Evolutionary conservation across 208 protist species (phyloP), one percentile per base, ranked within the genome.

Genomic region (Novymonas esmeraldas): DNA sequence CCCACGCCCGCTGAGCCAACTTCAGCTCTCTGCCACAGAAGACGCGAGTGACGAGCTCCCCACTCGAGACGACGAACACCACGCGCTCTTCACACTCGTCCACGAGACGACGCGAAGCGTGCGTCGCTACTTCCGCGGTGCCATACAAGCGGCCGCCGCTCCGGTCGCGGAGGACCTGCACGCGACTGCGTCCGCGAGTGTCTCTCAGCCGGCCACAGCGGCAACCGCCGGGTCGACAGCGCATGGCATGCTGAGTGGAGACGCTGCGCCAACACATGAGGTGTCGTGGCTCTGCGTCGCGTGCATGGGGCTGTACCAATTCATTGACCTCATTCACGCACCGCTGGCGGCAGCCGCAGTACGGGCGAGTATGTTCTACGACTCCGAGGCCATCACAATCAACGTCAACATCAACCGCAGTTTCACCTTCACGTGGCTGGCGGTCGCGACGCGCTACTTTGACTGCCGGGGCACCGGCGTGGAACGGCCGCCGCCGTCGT

Each of bases 301-400:
- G 13, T 95, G 90, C 65, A 76, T 84, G 49, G 90, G 90, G 0
- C 67, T 95, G 28, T 95, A 95, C 55, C 90, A 95, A 73, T 95
- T 95, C 67, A 74, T 95, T 31, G 87, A 93, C 68, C 68, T 76
- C 56, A 65, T 95, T 2, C 78, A 94, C 64, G 87, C 83, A 2
- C 90, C 90, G 2, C 44, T 62, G 44, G 71, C 81, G 41, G 90
- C 90, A 0, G 90, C 85, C 2, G 58, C 68, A 29, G 76, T 95
- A 69, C 90, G 90, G 1, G 68, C 45, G 6, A 93, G 84, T 58
- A 79, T 71, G 2, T 94, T 73, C 64, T 80, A 80, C 44, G 90
- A 95, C 76, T 81, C 87, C 0, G 65, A 68, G 13, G 63, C 64
- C 36, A 78, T 95, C 62, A 89, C 90, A 18, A 77, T 92, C 20